phyloP scores from a whole-genome alignment of 2,329 filamentous ascomycete species.

The Verticillium dahliae region DNA sequence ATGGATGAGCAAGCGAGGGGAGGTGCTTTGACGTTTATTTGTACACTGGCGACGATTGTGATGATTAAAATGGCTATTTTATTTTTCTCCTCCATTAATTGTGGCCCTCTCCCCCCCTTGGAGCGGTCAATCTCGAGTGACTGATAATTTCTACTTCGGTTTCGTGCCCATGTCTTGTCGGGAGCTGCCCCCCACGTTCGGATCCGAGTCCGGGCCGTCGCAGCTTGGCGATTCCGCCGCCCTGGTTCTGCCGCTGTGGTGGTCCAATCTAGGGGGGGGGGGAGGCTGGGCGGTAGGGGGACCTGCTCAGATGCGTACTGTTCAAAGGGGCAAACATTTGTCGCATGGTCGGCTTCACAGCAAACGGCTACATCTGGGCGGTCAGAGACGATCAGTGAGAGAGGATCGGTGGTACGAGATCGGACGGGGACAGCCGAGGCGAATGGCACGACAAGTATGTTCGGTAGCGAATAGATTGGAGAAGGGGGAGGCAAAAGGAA shows the following conservation, averaged over 20 bases:
- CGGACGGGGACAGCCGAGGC: neutral
- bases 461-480: too few species aligned
- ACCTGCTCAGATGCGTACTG: too few species aligned
- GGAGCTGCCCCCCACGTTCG: neutral
- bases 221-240: neutral
- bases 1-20: neutral
- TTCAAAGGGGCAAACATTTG: too few species aligned
- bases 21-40: neutral
- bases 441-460: too few species aligned
- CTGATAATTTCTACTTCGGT: neutral
- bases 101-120: too few species aligned
- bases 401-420: neutral
- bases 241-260: neutral
- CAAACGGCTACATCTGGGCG: neutral
- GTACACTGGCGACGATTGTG: too few species aligned
- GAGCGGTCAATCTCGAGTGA: too few species aligned
- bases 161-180: neutral
- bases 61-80: too few species aligned
- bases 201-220: neutral
- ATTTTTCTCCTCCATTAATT: too few species aligned
- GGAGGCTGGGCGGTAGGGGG: neutral
- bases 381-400: neutral
- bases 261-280: neutral
- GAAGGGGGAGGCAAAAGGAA: neutral
- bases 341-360: too few species aligned